Conservation (phyloP, 331 rosid genomes). For the Malus hybrid region DNA sequence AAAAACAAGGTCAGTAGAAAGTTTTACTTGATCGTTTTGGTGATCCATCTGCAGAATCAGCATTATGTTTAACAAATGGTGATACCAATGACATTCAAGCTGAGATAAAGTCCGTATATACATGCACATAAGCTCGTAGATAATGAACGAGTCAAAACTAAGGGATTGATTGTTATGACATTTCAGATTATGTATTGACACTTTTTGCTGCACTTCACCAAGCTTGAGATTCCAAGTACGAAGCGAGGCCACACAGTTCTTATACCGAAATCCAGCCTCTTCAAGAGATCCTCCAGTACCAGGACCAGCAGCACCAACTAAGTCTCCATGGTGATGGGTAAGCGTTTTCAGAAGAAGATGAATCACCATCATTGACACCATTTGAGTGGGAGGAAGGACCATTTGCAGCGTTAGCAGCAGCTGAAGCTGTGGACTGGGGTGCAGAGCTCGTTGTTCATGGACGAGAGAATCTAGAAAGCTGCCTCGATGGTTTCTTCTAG, state of each 20-base stretch:
- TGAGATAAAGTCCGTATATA: background rate
- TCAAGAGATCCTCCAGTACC: conserved; percentile 66
- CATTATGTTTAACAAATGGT: conserved; percentile 6
- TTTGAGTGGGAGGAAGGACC: conserved; percentile 35
- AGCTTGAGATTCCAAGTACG: conserved; percentile 11
- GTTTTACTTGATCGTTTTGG: conserved; percentile 32
- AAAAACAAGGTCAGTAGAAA: background rate
- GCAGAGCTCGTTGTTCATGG: conserved; percentile 81
- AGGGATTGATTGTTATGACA: background rate
- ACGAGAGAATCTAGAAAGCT: conserved; percentile 80
- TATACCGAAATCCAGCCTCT: conserved; percentile 70
- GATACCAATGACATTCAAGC: background rate
- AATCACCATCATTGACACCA: conserved; percentile 41
- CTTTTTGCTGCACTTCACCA: background rate
- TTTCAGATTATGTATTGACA: background rate
- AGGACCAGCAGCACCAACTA: conserved; percentile 23
- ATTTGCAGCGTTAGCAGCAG: background rate
- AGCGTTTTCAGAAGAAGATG: conserved; percentile 45
- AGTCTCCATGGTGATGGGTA: conserved; percentile 27
- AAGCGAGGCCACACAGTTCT: conserved; percentile 59
- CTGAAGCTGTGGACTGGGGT: conserved; percentile 54
- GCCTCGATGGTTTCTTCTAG: conserved; percentile 73
- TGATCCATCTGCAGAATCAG: too few species aligned
- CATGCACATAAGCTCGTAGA: background rate
- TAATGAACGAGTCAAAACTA: too few species aligned